These are phyloP conservation scores for Moesziomyces antarcticus DNA, from an alignment of 1,284 basidiomycete species.

Conservation along the genomic window DNA sequence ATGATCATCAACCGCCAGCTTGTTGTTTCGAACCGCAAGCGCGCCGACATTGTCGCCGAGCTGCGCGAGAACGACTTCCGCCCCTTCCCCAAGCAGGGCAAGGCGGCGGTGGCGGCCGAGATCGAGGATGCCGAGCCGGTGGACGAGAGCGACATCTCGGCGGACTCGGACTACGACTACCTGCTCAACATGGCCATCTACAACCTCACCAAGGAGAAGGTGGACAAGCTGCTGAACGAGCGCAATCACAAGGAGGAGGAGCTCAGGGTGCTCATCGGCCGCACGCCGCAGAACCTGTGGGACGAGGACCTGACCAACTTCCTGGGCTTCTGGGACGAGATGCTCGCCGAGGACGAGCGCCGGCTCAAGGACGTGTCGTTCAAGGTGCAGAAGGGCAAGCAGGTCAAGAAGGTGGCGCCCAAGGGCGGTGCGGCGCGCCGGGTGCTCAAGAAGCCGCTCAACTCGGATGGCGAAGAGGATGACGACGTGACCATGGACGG, in stretches of 20 bases:
- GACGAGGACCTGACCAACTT: constrained; percentile 87
- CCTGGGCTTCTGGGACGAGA: constrained; percentile 83
- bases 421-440: constrained; percentile 71
- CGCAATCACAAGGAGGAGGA: constrained; percentile 85
- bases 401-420: constrained; percentile 76
- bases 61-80: constrained; percentile 83
- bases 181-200: constrained; percentile 93
- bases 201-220: constrained; percentile 95
- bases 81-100: constrained; percentile 83
- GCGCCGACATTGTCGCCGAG: constrained; percentile 84
- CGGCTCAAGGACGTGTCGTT: constrained; percentile 72
- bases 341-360: constrained; percentile 70
- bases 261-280: constrained; percentile 80
- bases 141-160: constrained; percentile 73
- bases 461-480: constrained; percentile 72
- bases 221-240: constrained; percentile 83
- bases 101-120: constrained; percentile 77
- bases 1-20: constrained; percentile 93
- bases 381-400: constrained; percentile 72
- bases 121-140: constrained; percentile 69
- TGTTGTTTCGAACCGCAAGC: constrained; percentile 91
- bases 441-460: constrained; percentile 70
- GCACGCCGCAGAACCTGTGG: constrained; percentile 88
- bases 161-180: constrained; percentile 89
- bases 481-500: constrained; percentile 34